Conservation (phyloP, 305 asterid genomes). For the Solanum hybrid region DNA sequence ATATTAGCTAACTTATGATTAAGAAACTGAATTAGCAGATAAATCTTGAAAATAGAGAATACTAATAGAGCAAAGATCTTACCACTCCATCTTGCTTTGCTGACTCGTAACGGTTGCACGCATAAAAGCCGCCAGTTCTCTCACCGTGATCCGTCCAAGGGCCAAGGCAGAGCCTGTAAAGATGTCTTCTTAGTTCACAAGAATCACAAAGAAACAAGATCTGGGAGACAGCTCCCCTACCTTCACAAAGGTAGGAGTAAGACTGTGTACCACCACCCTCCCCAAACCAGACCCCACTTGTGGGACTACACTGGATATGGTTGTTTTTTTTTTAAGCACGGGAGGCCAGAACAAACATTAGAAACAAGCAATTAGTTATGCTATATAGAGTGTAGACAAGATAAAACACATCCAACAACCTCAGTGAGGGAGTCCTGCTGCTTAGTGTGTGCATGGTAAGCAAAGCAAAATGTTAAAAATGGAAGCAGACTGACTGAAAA, state of each 20-base stretch:
- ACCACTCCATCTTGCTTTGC: slow-evolving; percentile 88
- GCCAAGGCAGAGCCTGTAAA: slow-evolving; percentile 84
- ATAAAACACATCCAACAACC: not conserved
- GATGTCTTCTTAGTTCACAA: slow-evolving; percentile 19
- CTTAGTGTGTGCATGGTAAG: not conserved
- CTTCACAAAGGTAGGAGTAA: not conserved
- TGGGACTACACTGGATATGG: not conserved
- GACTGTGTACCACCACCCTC: not conserved
- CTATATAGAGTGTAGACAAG: not conserved
- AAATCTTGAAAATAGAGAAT: not conserved
- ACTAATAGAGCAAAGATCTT: slow-evolving; percentile 17
- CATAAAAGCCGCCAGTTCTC: slow-evolving; percentile 79
- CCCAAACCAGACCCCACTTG: not conserved
- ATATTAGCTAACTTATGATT: slow-evolving; percentile 3
- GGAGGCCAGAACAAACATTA: not conserved
- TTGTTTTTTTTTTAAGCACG: not conserved
- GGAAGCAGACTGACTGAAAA: not conserved
- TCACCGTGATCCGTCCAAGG: slow-evolving; percentile 85
- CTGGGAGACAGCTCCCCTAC: not conserved
- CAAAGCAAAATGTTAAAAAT: not conserved
- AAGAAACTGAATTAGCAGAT: not conserved
- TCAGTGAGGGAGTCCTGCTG: not conserved
- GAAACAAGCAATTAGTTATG: not conserved
- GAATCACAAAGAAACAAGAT: slow-evolving; percentile 16
- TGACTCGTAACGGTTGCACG: slow-evolving; percentile 72